These are phyloP conservation scores for Colletotrichum godetiae DNA, from an alignment of 2,329 filamentous ascomycete genomes.

Conservation along the genomic window DNA sequence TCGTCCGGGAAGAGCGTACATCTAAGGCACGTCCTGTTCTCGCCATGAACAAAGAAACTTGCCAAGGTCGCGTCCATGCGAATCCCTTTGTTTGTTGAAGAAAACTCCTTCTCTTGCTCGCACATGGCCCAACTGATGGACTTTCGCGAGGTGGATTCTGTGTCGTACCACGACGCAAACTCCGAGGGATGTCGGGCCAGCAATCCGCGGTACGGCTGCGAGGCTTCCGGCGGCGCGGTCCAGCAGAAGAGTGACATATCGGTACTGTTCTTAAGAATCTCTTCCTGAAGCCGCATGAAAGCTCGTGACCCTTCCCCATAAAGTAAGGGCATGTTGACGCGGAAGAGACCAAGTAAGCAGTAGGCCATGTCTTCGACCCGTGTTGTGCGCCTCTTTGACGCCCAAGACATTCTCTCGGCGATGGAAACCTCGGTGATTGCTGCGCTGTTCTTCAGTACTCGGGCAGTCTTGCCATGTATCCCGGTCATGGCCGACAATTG, in stretches of 20 bases:
- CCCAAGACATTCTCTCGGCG: constrained; percentile 41
- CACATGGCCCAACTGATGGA: constrained; percentile 9
- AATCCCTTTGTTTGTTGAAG: neutral
- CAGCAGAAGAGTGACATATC: constrained; percentile 26
- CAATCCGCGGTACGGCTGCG: neutral
- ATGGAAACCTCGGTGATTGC: neutral
- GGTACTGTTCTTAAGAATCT: constrained; percentile 7
- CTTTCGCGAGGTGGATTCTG: neutral
- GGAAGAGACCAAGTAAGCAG: constrained; percentile 42
- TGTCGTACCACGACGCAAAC: neutral
- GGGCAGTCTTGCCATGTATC: neutral
- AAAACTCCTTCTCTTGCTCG: constrained; percentile 11
- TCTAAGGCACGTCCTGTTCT: neutral
- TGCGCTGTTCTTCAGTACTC: neutral
- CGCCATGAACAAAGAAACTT: neutral
- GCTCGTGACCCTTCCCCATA: constrained; percentile 42
- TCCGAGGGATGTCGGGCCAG: constrained; percentile 4
- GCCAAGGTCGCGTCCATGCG: neutral
- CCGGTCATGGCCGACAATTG: neutral
- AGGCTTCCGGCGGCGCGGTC: neutral
- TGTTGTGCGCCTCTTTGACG: constrained; percentile 38
- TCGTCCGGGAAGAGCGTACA: neutral
- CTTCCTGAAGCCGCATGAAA: constrained; percentile 37
- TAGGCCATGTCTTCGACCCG: constrained; percentile 41
- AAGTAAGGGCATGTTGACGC: constrained; percentile 41